A percentile compares a stretch with the other conserved stretches of the same genome.
Conservation (phyloP, 2,329 filamentous ascomycete genomes). For the Monosporascus sp. region DNA sequence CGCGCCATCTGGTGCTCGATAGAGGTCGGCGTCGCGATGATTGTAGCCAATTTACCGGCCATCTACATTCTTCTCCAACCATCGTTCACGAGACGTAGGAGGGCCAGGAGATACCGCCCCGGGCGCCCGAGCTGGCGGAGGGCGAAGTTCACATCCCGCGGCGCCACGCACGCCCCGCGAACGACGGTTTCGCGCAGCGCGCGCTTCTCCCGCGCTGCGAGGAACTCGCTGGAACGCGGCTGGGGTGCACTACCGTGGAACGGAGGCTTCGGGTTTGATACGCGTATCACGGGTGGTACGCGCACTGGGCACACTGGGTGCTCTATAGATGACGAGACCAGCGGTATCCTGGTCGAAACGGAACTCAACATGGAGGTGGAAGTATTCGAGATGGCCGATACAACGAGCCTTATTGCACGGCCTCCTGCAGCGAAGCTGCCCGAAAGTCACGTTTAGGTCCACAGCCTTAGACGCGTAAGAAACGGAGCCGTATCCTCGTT, state of each 20-base stretch:
- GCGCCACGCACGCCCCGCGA: too few relatives aligned
- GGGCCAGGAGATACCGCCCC: too few relatives aligned
- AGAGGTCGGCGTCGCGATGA: conserved; percentile 8
- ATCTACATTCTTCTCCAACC: conserved; percentile 8
- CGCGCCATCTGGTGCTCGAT: conserved; percentile 11
- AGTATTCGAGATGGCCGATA: background rate
- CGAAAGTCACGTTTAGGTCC: too few relatives aligned
- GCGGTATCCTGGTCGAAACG: background rate
- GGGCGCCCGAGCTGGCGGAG: too few relatives aligned
- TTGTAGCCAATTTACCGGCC: conserved; percentile 7
- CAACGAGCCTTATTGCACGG: background rate
- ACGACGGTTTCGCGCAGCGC: too few relatives aligned
- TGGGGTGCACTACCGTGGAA: background rate
- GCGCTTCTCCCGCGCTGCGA: too few relatives aligned
- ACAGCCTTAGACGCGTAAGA: too few relatives aligned
- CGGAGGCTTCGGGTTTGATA: background rate
- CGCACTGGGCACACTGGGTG: background rate
- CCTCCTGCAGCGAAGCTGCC: background rate
- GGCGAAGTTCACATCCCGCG: too few relatives aligned
- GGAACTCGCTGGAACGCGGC: background rate
- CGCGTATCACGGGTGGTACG: background rate
- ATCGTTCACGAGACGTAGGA: background rate
- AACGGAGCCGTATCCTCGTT: too few relatives aligned
- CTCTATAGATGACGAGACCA: background rate
- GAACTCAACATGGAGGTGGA: background rate